Evolutionary conservation across 148 eudicot species (phyloP).

Genomic region (Mesembryanthemum crystallinum): DNA sequence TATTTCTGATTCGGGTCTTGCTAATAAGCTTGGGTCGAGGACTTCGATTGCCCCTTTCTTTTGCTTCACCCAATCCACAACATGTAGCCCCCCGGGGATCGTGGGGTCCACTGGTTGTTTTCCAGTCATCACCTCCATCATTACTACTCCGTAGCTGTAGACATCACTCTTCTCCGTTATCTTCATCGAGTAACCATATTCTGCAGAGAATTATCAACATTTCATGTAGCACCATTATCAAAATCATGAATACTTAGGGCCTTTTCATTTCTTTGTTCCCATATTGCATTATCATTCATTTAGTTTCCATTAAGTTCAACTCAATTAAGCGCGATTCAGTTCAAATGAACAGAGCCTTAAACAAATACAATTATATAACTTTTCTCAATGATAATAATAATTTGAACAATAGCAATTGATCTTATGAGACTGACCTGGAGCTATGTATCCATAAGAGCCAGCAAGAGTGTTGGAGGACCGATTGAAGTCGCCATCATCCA

Average conservation of each 20-base stretch:
- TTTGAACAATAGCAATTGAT: not conserved
- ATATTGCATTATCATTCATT: no score
- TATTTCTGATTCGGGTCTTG: slow-evolving; percentile 54
- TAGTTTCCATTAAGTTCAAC: no score
- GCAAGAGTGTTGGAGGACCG: slow-evolving; percentile 72
- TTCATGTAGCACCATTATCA: not conserved
- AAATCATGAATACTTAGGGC: not conserved
- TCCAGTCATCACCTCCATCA: slow-evolving; percentile 76
- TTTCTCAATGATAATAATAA: not conserved
- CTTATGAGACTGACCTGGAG: slow-evolving; percentile 56
- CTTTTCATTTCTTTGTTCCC: no score
- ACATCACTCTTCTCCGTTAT: slow-evolving; percentile 93
- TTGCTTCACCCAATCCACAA: slow-evolving; percentile 76
- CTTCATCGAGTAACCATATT: slow-evolving; percentile 80
- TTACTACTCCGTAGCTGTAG: slow-evolving; percentile 82
- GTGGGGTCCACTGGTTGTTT: slow-evolving; percentile 93
- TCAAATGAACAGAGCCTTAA: no score
- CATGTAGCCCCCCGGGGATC: slow-evolving; percentile 67
- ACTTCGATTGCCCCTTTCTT: slow-evolving; percentile 52
- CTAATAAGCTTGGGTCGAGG: slow-evolving; percentile 45
- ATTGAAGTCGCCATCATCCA: slow-evolving; percentile 62
- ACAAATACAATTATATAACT: not conserved
- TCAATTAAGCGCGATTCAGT: no score
- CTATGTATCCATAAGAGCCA: slow-evolving; percentile 90
- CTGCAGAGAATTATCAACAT: slow-evolving; percentile 29